Percentiles rank a stretch among this genome's conserved stretches.
Conservation (phyloP, 108 stramenopile genomes). For the Cylindrotheca fusiformis region DNA sequence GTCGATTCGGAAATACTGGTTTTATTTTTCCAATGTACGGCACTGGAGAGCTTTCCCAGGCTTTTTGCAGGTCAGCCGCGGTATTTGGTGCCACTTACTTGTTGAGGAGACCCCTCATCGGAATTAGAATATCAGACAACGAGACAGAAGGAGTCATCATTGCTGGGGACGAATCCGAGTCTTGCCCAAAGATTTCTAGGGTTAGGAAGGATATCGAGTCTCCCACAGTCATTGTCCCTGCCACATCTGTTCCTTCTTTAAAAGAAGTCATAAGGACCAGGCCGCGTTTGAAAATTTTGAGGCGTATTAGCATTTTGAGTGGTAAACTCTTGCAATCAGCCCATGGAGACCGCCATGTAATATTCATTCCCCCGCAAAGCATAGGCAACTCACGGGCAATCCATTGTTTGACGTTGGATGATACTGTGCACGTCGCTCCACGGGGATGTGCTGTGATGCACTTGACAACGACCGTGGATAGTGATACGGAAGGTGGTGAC, state of each 20-base stretch:
- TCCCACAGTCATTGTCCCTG: slow-evolving; percentile 62
- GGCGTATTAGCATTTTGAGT: slow-evolving; percentile 54
- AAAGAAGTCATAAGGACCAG: background rate
- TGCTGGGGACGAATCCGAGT: slow-evolving; percentile 17
- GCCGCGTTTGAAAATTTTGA: slow-evolving; percentile 21
- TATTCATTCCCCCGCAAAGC: slow-evolving; percentile 64
- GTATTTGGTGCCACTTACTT: slow-evolving; percentile 84
- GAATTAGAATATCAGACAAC: slow-evolving; percentile 5
- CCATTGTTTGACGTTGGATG: slow-evolving; percentile 62
- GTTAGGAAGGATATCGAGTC: slow-evolving; percentile 35
- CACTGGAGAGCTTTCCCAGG: slow-evolving; percentile 77
- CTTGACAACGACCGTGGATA: slow-evolving; percentile 50
- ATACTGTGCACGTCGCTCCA: slow-evolving; percentile 58
- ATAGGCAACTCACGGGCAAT: slow-evolving; percentile 54
- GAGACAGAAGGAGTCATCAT: slow-evolving; percentile 27
- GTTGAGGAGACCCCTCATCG: slow-evolving; percentile 51
- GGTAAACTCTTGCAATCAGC: slow-evolving; percentile 42
- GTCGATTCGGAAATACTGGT: slow-evolving; percentile 76
- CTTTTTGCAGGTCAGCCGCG: slow-evolving; percentile 83
- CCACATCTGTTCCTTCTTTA: slow-evolving; percentile 2
- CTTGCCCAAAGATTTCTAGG: slow-evolving; percentile 6
- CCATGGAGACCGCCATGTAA: slow-evolving; percentile 46
- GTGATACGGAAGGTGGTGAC: slow-evolving; percentile 7
- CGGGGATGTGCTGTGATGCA: slow-evolving; percentile 57
- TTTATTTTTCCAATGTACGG: slow-evolving; percentile 79